Base-by-base conservation (phyloP, 1,139 yeast species). In the Debaryomyces subglobosus region DNA sequence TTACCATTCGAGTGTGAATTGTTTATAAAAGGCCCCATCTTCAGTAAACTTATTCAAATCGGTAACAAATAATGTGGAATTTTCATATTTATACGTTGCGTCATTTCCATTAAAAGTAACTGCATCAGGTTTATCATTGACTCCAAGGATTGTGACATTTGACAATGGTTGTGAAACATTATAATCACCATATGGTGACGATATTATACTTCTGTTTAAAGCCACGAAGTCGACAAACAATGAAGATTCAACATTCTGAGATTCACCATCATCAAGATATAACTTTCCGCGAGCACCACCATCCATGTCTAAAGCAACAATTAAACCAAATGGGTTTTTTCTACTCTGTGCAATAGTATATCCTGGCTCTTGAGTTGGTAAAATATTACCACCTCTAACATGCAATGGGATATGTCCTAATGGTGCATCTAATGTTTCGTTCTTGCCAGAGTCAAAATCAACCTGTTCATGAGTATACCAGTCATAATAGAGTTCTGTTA, bases 191-290 rank as follows among this genome's bases (percentile, higher is more conserved):
- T 48, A 44, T 13, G 61, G 50, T 12, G 57, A 44, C 7, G 60
- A 54, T n/a, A 48, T 36, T 46, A 63, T 55, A n/a, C 47, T 38
- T 8, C 45, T 44, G 29, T 57, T 43, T 9, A 51, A 38, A 18
- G 55, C 65, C 34, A 51, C 46, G 44, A 62, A 61, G 39, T 58
- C 52, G 34, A 62, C 65, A 25, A 46, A 53, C 41, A 63, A 53
- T 7, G 61, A 54, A 23, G 53, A 53, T 8, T 56, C 55, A 36
- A 60, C 57, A 13, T 50, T 55, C 18, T 53, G 51, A 15, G 63
- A 56, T 48, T 63, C 70, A 16, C 72, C 72, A 48, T 65, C 71
- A 44, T 67, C 72, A 46, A 52, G 48, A 47, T 62, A 61, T 32
- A 61, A 51, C 33, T 51, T 54, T 30, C 65, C 65, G 3, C 49